phyloP scores from a whole-genome alignment of 805 yeast species.

The Metschnikowia koreensis region DNA sequence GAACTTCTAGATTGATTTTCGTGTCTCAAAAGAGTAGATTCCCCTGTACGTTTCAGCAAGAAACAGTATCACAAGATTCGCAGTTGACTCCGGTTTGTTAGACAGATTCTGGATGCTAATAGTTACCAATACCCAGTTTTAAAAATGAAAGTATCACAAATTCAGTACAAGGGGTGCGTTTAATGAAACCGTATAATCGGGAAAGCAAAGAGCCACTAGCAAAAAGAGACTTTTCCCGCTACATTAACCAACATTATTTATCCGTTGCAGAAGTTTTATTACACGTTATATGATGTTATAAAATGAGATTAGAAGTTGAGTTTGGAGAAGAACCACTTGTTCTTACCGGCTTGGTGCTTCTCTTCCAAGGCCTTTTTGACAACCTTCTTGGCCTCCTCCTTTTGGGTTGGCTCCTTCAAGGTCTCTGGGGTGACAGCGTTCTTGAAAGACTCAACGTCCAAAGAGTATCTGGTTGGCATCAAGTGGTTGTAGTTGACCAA shows the following conservation, averaged over 20 bases:
- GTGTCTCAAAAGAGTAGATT: too few species aligned
- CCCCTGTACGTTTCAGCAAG: too few species aligned
- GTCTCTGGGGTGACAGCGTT: conserved; percentile 88
- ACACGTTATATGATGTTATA: conserved; percentile 21
- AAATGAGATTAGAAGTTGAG: conserved; percentile 68
- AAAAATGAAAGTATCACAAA: not conserved
- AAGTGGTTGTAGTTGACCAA: conserved; percentile 99
- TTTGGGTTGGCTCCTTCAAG: conserved; percentile 95
- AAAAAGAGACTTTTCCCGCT: not conserved
- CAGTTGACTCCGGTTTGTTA: too few species aligned
- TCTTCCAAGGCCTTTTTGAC: conserved; percentile 99
- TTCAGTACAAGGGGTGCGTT: too few species aligned
- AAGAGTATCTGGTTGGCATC: conserved; percentile 99
- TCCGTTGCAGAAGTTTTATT: conserved; percentile 22
- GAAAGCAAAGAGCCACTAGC: not conserved
- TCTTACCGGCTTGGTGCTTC: conserved; percentile 99
- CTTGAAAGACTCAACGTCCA: conserved; percentile 96
- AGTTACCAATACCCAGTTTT: not conserved
- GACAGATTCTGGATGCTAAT: too few species aligned
- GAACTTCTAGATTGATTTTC: too few species aligned
- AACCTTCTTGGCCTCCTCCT: conserved; percentile 98
- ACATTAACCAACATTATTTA: not conserved
- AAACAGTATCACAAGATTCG: too few species aligned
- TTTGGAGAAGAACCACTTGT: conserved; percentile 99
- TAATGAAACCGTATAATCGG: too few species aligned